Evolutionary conservation across 441 rosid species (phyloP).

Genomic region (Euphorbia celastroides): DNA sequence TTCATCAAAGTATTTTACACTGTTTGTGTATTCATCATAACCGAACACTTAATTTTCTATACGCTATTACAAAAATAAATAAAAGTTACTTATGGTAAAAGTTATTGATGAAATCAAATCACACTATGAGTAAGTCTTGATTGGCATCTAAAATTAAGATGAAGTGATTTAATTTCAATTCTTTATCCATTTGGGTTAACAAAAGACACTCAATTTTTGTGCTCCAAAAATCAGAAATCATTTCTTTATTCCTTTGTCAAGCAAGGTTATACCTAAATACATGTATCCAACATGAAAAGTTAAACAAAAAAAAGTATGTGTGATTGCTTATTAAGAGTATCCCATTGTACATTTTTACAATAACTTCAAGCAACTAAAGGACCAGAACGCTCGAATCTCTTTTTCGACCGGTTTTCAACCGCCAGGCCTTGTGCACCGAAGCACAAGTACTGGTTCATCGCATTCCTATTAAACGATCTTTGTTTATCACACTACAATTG

Average conservation of each 20-base stretch:
- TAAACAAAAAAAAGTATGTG: neutral
- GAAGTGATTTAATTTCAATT: no score
- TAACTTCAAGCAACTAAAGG: conserved; percentile 41
- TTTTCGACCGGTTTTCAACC: conserved; percentile 35
- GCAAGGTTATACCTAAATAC: neutral
- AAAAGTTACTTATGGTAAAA: no score
- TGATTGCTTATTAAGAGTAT: conserved; percentile 1
- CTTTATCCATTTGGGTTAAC: neutral
- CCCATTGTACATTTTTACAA: neutral
- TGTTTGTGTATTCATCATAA: no score
- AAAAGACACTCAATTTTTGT: no score
- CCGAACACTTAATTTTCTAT: no score
- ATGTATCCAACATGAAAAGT: neutral
- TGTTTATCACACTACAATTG: conserved; percentile 23
- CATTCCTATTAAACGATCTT: conserved; percentile 34
- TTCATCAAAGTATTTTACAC: no score
- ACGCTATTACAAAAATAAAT: no score
- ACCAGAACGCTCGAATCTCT: conserved; percentile 35
- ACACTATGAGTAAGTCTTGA: no score
- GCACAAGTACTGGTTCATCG: conserved; percentile 67
- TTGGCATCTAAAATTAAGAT: no score
- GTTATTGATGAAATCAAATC: no score
- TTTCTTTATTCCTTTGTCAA: neutral
- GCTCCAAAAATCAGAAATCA: neutral
- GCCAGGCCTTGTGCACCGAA: conserved; percentile 63